phyloP scores from a whole-genome alignment of 1,284 basidiomycete genomes.

The Ceratobasidium sp. region DNA sequence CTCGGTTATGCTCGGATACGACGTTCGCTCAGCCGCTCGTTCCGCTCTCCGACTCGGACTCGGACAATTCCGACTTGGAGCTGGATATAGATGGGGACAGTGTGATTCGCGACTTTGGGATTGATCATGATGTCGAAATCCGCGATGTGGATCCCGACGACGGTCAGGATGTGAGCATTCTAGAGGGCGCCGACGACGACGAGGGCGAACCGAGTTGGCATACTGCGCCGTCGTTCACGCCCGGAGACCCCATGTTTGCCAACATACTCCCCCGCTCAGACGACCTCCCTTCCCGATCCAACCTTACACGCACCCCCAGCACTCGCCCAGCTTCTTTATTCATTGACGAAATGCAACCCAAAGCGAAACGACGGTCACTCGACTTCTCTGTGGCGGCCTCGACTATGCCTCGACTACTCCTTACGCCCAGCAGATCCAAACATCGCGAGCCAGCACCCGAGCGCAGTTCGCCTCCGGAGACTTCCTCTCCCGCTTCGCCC shows the following conservation, averaged over 20 bases:
- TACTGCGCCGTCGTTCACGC: slow-evolving; percentile 33
- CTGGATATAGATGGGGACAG: slow-evolving; percentile 36
- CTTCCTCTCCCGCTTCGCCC: slow-evolving; percentile 21
- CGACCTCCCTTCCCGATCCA: slow-evolving; percentile 17
- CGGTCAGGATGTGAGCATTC: slow-evolving; percentile 22
- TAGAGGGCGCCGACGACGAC: slow-evolving; percentile 20
- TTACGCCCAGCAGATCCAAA: slow-evolving; percentile 39
- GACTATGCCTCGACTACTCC: slow-evolving; percentile 38
- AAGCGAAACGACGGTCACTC: slow-evolving; percentile 46
- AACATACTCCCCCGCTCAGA: background rate
- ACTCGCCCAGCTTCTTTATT: slow-evolving; percentile 29
- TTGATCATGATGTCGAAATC: slow-evolving; percentile 39
- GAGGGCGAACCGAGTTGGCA: slow-evolving; percentile 40
- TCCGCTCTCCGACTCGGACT: slow-evolving; percentile 37
- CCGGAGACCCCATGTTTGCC: background rate
- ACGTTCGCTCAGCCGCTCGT: slow-evolving; percentile 37
- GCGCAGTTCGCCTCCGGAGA: slow-evolving; percentile 37
- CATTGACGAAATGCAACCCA: slow-evolving; percentile 44
- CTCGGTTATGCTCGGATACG: slow-evolving; percentile 37
- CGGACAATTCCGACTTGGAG: slow-evolving; percentile 34
- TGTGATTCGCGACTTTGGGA: slow-evolving; percentile 30
- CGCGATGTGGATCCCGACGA: slow-evolving; percentile 43
- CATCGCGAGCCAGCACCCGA: slow-evolving; percentile 41
- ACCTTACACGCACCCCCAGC: slow-evolving; percentile 40
- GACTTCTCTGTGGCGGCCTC: slow-evolving; percentile 22